Evolutionary conservation across 768 basidiomycete genomes (phyloP), one percentile per base, ranked within the genome.

Genomic region (Paxillus involutus): DNA sequence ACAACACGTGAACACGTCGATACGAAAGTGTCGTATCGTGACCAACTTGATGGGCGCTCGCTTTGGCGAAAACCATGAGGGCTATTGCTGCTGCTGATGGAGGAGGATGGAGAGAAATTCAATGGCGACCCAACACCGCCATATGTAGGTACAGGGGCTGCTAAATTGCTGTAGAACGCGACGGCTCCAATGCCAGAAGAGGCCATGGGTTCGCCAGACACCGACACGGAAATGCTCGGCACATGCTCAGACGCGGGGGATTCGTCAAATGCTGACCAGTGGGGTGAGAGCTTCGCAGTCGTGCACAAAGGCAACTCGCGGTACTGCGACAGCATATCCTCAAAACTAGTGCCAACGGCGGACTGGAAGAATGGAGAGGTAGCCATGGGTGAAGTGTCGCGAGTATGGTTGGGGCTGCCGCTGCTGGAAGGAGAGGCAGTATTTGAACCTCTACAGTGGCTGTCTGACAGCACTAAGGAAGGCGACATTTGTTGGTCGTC

Each of bases 1-100:
- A 83, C 73, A n/a, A 77, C 80, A 53, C 82, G 78, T 32, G 82
- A 84, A 40, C 75, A 75, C 43, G 80, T 78, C 33, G 72, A 63
- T 24, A 80, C 60, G 59, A 85, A 85, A 6, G 77, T 72, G 16
- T 76, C 69, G 24, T 58, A 60, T n/a, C 55, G 70, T 56, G 32
- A 62, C 33, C 51, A 46, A 51, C 40, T 41, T 6, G 51, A 46
- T 33, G 56, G 43, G 19, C 52, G 49, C 14, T 52, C 55, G 30
- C 48, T 12, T 56, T 30, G 35, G 53, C 32, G 59, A 56, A 49
- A 47, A 33, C 57, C 49, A 10, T 40, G 43, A 21, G 44, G 41
- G 5, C 29, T 42, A 17, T 57, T 57, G 53, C 52, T 58, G 24
- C 51, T 60, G 24, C 51, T 52, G 6, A 40, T 41, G 26, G 55